Percentiles rank a stretch among this genome's conserved stretches.
Conservation (phyloP, 2,329 filamentous ascomycete genomes). For the Claviceps sp. region DNA sequence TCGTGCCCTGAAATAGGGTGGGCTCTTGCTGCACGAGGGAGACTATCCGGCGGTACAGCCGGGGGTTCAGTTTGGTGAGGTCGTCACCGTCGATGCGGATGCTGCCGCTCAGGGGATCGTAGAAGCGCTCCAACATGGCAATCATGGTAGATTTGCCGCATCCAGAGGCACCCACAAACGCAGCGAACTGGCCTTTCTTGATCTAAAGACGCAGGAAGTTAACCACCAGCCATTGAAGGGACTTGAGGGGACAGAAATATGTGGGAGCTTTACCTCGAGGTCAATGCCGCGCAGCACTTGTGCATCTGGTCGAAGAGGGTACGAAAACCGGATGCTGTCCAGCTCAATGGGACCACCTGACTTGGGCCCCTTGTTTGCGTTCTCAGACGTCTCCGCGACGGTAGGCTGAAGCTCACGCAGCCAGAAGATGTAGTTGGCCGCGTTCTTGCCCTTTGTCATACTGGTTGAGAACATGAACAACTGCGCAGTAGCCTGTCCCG, state of each 20-base stretch:
- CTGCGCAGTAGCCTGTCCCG: conserved; percentile 25
- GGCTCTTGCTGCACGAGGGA: conserved; percentile 47
- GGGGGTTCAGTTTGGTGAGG: conserved; percentile 27
- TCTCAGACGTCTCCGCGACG: conserved; percentile 28
- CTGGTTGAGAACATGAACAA: conserved; percentile 36
- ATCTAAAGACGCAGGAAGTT: conserved; percentile 14
- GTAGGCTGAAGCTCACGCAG: conserved; percentile 27
- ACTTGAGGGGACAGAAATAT: no score
- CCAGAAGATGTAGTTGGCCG: conserved; percentile 38
- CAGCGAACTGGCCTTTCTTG: conserved; percentile 34
- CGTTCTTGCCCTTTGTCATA: conserved; percentile 36
- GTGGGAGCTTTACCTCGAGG: conserved; percentile 16
- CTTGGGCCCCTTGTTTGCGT: conserved; percentile 23
- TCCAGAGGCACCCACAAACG: conserved; percentile 41
- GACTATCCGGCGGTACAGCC: conserved; percentile 37
- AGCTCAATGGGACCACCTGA: conserved; percentile 29
- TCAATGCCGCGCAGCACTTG: conserved; percentile 30
- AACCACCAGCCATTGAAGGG: no score
- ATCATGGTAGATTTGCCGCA: conserved; percentile 51
- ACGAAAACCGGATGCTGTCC: conserved; percentile 47
- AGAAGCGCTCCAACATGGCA: conserved; percentile 34
- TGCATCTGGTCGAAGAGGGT: conserved; percentile 34
- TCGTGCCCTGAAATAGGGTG: conserved; percentile 63
- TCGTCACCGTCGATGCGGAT: conserved; percentile 33
- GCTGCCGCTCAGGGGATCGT: conserved; percentile 28